Base-by-base conservation (phyloP, 139 green algal genomes). In the Mesotaenium endlicherianum region DNA sequence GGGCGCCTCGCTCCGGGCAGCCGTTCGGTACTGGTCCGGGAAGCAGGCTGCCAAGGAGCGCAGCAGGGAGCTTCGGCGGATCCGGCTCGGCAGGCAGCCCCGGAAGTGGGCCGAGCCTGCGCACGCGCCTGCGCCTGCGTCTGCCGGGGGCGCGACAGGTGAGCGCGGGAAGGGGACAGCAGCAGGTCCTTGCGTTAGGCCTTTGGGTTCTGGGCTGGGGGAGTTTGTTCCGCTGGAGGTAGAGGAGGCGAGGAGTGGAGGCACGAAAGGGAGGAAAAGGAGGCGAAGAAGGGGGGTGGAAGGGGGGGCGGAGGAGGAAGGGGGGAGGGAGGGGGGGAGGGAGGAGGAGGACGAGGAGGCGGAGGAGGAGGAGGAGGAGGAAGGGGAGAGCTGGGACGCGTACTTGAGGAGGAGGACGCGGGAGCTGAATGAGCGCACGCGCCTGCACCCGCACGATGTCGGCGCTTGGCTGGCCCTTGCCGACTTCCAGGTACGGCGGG, bases 401-500 rank as follows among this genome's bases (percentile, higher is more conserved):
- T 31, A 88, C 39, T 57, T 93, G 83, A 75, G 92, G 55, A 87
- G 91, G 14, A 83, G 90, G 30, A 95, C 93, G 1, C 80, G 82
- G 34, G 91, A 96, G 58, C 94, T 93, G 75, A 97, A 97, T 42
- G 78, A 90, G 53, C 36, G 39, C 2, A 88, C 91, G 3, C 79
- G 94, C 26, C 81, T 97, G 82, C 47, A 84, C 17, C 90, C 94
- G 0, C 39, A 85, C 34, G 85, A 95, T 68, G 41, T 93, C 47
- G 74, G 91, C 79, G 75, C 95, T 14, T 97, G 94, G 94, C 89
- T 98, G 40, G 87, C 92, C 64, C 97, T 94, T 87, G 93, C 94
- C 1, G 75, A 75, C 0, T 97, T 96, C 70, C 94, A 97, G 87
- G 91, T 88, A 93, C 26, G 71, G 3, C 31, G 3, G 42, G 26